phyloP scores from a whole-genome alignment of 176 grass and related monocot genomes.

The Dactylis glomerata region DNA sequence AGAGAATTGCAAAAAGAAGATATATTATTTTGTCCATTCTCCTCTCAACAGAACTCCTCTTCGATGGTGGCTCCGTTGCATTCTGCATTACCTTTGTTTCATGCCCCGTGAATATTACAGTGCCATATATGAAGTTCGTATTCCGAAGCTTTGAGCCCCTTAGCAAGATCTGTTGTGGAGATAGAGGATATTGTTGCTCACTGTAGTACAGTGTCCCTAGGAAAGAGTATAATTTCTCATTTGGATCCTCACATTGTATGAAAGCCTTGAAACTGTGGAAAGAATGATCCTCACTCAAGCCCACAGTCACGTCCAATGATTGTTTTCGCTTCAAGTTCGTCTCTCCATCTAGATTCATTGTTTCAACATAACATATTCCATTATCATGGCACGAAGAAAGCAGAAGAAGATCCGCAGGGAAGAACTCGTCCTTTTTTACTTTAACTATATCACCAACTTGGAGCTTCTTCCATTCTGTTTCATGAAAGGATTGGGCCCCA shows the following conservation, averaged over 20 bases:
- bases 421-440: conserved; percentile 88
- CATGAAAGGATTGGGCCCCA: conserved; percentile 53
- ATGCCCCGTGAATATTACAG: conserved; percentile 83
- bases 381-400: conserved; percentile 79
- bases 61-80: conserved; percentile 84
- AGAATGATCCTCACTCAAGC: conserved; percentile 47
- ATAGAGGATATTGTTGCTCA: conserved; percentile 62
- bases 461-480: conserved; percentile 73
- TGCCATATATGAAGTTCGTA: conserved; percentile 66
- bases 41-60: conserved; percentile 87
- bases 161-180: conserved; percentile 78
- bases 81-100: conserved; percentile 98
- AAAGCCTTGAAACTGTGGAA: conserved; percentile 69
- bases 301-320: conserved; percentile 54
- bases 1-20: conserved; percentile 63
- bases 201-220: conserved; percentile 66
- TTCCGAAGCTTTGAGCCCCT: conserved; percentile 90
- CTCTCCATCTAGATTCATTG: conserved; percentile 96
- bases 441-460: conserved; percentile 87
- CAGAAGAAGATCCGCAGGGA: conserved; percentile 89
- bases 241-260: conserved; percentile 88
- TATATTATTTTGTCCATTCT: conserved; percentile 90
- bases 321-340: conserved; percentile 93
- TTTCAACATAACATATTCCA: conserved; percentile 96
- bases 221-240: conserved; percentile 82